Base-by-base conservation (phyloP, 2,329 filamentous ascomycete genomes). In the Acrodontium crateriforme region DNA sequence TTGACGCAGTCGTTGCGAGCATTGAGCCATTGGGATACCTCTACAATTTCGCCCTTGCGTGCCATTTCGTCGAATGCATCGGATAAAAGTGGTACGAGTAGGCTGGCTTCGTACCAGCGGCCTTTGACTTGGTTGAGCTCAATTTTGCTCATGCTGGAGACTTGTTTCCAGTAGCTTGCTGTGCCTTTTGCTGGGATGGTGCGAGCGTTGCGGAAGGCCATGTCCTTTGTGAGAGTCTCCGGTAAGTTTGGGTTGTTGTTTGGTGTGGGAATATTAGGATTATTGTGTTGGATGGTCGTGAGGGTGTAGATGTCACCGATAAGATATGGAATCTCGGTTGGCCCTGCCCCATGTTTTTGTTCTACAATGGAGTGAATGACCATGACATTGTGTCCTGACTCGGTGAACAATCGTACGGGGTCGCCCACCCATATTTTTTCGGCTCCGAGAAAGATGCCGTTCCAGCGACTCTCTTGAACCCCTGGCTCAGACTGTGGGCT, bases 401-500 rank as follows among this genome's bases (percentile, higher is more conserved):
- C 54, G 9, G 55, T 48, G 5, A 55, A 52, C 4, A 72, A 47
- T n/a, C 69, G 63, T 9, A 72, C 55, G 2, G 66, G 58, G 25
- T 74, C 69, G n/a, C 68, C 66, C 12, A 62, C 49, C 65, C 67
- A 73, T 13, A 72, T 56, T 46, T 71, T 72, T 41, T 74, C 69
- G 2, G 62, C 67, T 5, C 69, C 69, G 0, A 72, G 46, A 43
- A 60, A 73, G 27, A 72, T 54, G 17, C 64, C 65, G 31, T 64
- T 63, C 46, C 63, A 72, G 29, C 60, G 54, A 24, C 62, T 58
- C 30, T 63, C 54, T 8, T 34, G 36, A 2, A 47, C 33, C 9
- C 55, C 55, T 5, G 49, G 45, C 13, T 49, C 45, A 3, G 50
- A 47, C 2, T 56, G 42, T 2, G 47, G 40, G 12, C 51, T 57